These are phyloP conservation scores for Rhododendron ovatum DNA, from an alignment of 148 eudicot species.

Conservation along the genomic window DNA sequence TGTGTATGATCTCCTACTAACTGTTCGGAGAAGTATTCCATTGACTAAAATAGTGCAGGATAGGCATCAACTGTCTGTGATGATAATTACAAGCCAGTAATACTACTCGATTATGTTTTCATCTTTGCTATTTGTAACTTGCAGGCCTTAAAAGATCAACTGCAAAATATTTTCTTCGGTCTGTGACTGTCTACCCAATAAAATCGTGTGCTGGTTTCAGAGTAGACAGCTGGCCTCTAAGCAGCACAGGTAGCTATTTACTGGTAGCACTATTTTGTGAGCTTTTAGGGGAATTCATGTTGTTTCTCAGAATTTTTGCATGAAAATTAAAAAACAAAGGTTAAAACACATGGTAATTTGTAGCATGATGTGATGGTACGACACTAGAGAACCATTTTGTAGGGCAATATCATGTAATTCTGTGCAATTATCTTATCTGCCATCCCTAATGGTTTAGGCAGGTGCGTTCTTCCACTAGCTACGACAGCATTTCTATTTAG, in stretches of 20 bases:
- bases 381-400: background rate
- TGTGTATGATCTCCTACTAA: no score
- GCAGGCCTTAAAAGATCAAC: slow-evolving; percentile 37
- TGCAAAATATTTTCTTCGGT: slow-evolving; percentile 38
- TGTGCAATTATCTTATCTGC: background rate
- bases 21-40: background rate
- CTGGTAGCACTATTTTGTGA: slow-evolving; percentile 1
- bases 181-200: slow-evolving; percentile 75
- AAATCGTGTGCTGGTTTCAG: slow-evolving; percentile 89
- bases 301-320: background rate
- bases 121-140: slow-evolving; percentile 10
- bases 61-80: background rate
- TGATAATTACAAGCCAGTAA: background rate
- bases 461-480: background rate
- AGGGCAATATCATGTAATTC: background rate
- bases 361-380: background rate
- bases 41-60: background rate
- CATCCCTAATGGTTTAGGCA: background rate
- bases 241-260: slow-evolving; percentile 57
- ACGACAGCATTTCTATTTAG: background rate
- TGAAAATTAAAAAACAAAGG: background rate
- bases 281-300: background rate
- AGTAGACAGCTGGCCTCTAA: slow-evolving; percentile 78
- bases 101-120: background rate
- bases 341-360: background rate